phyloP scores from a whole-genome alignment of 2,329 filamentous ascomycete genomes.

The Alternaria hordeiaustralica region DNA sequence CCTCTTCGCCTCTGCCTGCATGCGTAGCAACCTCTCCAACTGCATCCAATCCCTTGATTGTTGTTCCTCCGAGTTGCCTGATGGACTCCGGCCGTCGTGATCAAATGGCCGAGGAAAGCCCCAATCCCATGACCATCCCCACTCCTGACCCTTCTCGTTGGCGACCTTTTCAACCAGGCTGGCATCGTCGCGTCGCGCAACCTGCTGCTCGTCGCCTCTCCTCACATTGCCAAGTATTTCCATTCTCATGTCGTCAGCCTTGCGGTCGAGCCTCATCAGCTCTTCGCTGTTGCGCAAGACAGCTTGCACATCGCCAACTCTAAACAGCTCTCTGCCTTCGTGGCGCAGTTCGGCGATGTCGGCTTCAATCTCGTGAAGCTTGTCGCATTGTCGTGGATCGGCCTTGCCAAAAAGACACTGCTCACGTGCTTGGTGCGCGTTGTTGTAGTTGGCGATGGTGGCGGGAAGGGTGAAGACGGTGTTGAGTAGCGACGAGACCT shows the following conservation, averaged over 20 bases:
- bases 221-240: slow-evolving; percentile 26
- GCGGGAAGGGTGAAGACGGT: slow-evolving; percentile 55
- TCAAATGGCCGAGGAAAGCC: slow-evolving; percentile 39
- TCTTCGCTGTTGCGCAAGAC: slow-evolving; percentile 44
- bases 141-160: slow-evolving; percentile 42
- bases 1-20: slow-evolving; percentile 14
- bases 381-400: slow-evolving; percentile 33
- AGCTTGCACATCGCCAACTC: slow-evolving; percentile 33
- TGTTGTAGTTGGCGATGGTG: slow-evolving; percentile 40
- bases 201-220: not conserved
- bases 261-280: slow-evolving; percentile 32
- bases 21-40: slow-evolving; percentile 2
- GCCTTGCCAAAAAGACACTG: slow-evolving; percentile 44
- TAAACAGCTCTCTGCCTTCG: slow-evolving; percentile 35
- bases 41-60: not conserved
- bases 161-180: slow-evolving; percentile 36
- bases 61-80: slow-evolving; percentile 4
- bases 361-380: slow-evolving; percentile 31
- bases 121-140: slow-evolving; percentile 47
- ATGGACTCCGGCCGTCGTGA: slow-evolving; percentile 4
- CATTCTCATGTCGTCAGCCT: slow-evolving; percentile 34
- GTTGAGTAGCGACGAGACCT: slow-evolving; percentile 62
- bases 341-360: slow-evolving; percentile 27
- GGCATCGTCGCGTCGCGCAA: slow-evolving; percentile 11
- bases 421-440: slow-evolving; percentile 37